Base-by-base conservation (phyloP, 805 yeast species). In the Kluyveromyces nonfermentans region DNA sequence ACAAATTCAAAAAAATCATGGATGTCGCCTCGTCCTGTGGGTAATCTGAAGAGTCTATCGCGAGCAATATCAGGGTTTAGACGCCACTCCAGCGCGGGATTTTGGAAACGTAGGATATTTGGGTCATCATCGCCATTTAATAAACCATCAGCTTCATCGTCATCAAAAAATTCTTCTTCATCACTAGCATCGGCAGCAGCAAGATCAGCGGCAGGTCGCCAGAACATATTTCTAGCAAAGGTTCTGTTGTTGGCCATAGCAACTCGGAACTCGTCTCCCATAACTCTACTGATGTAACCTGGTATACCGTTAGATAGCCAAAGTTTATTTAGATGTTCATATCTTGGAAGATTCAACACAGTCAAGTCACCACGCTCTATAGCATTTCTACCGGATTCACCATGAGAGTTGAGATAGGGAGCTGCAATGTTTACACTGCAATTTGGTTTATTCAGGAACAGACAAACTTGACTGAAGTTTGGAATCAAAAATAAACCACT, bases 391-490 rank as follows among this genome's bases (percentile, higher is more conserved):
- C 83, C 83, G 3, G 81, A 73, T 58, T 85, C 93, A 18, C 94
- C 94, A 60, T 83, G 88, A 5, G 70, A 68, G 43, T 85, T 82
- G 56, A 85, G 63, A 55, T 82, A 85, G 12, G 90, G 93, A 0
- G 85, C 83, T 44, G 74, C 74, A 49, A 75, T 68, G 30, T 46
- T 54, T 7, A 61, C 56, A 10, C 51, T 50, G 3, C 63, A 61
- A 7, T 56, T 50, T 7, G 67, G 64, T 18, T 58, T 62, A 33
- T 56, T 64, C 60, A 56, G 51, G 50, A 47, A 60, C 22, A 62
- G 45, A 37, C 60, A 59, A 19, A 67, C 57, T 33, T 54, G 60
- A 40, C 63, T 65, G 2, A 56, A 51, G 39, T 63, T 64, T 17
- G 72, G 72, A 17, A 59, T 52, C 35, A 69, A 52, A 44, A 66